Evolutionary conservation across 1,284 basidiomycete genomes (phyloP), one percentile per base, ranked within the genome.

Genomic region (Inonotus hispidus): DNA sequence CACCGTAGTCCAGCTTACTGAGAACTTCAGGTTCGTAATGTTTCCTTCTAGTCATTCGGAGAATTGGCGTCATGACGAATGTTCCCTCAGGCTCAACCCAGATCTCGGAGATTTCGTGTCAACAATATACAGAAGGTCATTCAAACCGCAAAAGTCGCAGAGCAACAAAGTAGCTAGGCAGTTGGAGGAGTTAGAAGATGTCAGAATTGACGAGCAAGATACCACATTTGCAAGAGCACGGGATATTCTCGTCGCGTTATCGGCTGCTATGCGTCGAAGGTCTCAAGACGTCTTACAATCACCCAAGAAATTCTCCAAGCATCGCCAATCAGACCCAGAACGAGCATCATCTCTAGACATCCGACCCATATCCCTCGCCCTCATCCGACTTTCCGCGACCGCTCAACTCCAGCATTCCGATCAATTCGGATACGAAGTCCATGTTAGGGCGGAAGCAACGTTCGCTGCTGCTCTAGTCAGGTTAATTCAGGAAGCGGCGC

Each of bases 51-150:
- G 21, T 16, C 37, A 56, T 29, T 19, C 41, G n/a, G 16, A 6
- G 41, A n/a, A 21, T 2, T 49, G 11, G 14, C 47, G 23, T 25
- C 13, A 49, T 1, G 11, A 25, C n/a, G 7, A 5, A 49, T 49
- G 35, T n/a, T 32, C 32, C 32, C 32, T 5, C 32, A 80, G 79
- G 41, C 67, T 81, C 37, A 81, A 80, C 61, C 75, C 77, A 1
- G 79, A 81, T 61, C 69, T 81, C 7, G 78, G 78, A 21, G 77
- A 78, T 59, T 81, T 80, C 63, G 74, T 81, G 1, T 75, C 77
- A 0, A 79, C 76, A 0, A 81, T 80, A 29, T 81, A 81, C 64
- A 74, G 74, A 2, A 70, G 74, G 41, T 71, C 73, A 19, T 80
- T 80, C 65, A 76, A 73, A 57, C 73, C 78, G 0, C 77, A 80